A percentile compares a stretch with the other conserved stretches of the same genome.
Conservation (phyloP, 768 basidiomycete genomes). For the Phylloporus arenicola region DNA sequence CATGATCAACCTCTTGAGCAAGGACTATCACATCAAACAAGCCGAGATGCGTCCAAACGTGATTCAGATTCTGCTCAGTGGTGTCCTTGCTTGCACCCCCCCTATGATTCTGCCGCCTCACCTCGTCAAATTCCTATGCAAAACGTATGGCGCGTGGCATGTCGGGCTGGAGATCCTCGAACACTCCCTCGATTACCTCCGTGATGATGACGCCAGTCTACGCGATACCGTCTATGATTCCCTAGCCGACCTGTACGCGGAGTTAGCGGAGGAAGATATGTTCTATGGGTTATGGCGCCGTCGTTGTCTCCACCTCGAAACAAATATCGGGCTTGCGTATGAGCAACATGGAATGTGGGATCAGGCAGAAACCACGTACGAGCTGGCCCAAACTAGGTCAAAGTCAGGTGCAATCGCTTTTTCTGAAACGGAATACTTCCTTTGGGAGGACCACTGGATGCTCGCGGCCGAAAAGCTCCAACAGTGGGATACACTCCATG, state of each 20-base stretch:
- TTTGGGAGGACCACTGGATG: conserved; percentile 99
- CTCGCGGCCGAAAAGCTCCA: conserved; percentile 92
- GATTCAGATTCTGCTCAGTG: conserved; percentile 83
- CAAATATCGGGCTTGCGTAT: conserved; percentile 79
- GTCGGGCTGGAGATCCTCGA: conserved; percentile 81
- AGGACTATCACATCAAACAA: conserved; percentile 90
- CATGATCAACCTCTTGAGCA: conserved; percentile 84
- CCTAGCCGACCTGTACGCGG: conserved; percentile 91
- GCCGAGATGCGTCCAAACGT: conserved; percentile 87
- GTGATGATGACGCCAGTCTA: conserved; percentile 74
- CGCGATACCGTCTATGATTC: conserved; percentile 86
- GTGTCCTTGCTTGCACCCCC: conserved; percentile 80
- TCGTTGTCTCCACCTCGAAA: conserved; percentile 83
- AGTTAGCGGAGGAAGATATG: conserved; percentile 92
- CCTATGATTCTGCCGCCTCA: conserved; percentile 89
- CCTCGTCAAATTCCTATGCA: conserved; percentile 92
- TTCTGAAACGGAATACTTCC: conserved; percentile 89
- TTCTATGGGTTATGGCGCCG: conserved; percentile 96
- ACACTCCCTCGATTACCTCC: conserved; percentile 67
- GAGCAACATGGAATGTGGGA: conserved; percentile 99
- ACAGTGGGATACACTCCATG: conserved; percentile 93
- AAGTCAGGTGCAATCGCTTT: conserved; percentile 79
- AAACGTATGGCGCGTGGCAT: conserved; percentile 97
- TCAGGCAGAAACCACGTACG: conserved; percentile 82
- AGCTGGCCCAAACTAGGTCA: conserved; percentile 82